Conservation (phyloP, 2,329 filamentous ascomycete genomes). For the Penicillium palitans region DNA sequence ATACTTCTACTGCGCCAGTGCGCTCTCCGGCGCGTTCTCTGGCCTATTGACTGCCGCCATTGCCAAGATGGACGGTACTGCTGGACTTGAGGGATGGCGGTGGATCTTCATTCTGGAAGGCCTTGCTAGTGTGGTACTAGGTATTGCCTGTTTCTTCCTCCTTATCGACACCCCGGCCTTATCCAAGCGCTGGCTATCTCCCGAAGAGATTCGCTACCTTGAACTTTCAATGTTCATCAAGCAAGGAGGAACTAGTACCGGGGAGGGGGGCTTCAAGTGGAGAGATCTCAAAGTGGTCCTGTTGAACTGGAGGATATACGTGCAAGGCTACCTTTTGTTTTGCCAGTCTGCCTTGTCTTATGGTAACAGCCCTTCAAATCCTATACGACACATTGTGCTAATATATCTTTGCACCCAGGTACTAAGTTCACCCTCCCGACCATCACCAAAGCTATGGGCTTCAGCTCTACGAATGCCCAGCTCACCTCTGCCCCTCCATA, state of each 20-base stretch:
- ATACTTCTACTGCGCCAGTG: constrained; percentile 29
- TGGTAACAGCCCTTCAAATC: constrained; percentile 17
- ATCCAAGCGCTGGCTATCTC: constrained; percentile 39
- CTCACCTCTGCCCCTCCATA: constrained; percentile 31
- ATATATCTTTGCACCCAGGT: constrained; percentile 32
- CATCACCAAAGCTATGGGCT: constrained; percentile 42
- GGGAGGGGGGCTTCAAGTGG: constrained; percentile 22
- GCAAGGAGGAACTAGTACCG: constrained; percentile 8
- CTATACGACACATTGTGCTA: constrained; percentile 16
- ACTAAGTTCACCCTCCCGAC: constrained; percentile 40
- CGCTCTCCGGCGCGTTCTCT: constrained; percentile 47
- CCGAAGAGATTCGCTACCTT: constrained; percentile 41
- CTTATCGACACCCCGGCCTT: constrained; percentile 45
- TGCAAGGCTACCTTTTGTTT: constrained; percentile 34
- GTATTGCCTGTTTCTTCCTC: constrained; percentile 42
- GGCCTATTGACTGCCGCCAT: constrained; percentile 53
- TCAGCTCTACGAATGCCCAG: constrained; percentile 37
- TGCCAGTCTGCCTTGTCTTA: constrained; percentile 25
- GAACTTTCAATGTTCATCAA: constrained; percentile 39
- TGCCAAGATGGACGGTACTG: constrained; percentile 49
- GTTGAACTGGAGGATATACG: constrained; percentile 41
- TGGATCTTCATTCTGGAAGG: constrained; percentile 54
- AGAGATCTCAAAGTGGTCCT: constrained; percentile 38
- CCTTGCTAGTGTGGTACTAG: constrained; percentile 43
- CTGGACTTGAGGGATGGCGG: constrained; percentile 47